Evolutionary conservation across 1,284 basidiomycete species (phyloP).

Genomic region (Psilocybe mexicana): DNA sequence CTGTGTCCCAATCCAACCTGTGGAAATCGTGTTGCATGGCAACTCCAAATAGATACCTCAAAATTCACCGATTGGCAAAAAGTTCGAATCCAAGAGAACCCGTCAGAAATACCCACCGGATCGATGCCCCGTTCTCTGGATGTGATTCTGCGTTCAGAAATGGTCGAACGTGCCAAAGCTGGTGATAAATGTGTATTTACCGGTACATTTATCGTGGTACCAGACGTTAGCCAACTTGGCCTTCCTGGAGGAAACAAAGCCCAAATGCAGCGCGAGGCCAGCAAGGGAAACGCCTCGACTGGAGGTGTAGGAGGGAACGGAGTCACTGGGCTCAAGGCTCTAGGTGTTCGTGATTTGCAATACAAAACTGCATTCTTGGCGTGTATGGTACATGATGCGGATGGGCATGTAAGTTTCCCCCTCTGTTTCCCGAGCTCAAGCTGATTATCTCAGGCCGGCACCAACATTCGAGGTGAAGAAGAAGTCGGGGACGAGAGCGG

Average conservation of each 20-base stretch:
- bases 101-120: constrained; percentile 98
- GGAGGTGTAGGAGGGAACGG: constrained; percentile 82
- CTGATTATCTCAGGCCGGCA: constrained; percentile 55
- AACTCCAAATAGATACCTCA: constrained; percentile 93
- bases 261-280: constrained; percentile 88
- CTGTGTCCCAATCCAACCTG: constrained; percentile 94
- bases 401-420: constrained; percentile 68
- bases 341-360: constrained; percentile 94
- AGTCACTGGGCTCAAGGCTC: constrained; percentile 90
- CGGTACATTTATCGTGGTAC: constrained; percentile 97
- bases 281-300: constrained; percentile 60
- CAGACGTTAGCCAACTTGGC: constrained; percentile 96
- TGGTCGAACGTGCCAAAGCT: constrained; percentile 97
- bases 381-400: constrained; percentile 94
- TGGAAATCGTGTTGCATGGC: constrained; percentile 89
- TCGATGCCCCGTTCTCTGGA: constrained; percentile 97
- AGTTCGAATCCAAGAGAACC: constrained; percentile 98
- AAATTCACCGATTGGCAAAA: constrained; percentile 99
- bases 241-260: constrained; percentile 93
- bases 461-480: constrained; percentile 86
- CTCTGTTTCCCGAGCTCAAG: constrained; percentile 1
- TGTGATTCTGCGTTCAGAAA: constrained; percentile 92
- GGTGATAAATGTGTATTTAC: constrained; percentile 99
- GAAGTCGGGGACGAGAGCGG: constrained; percentile 76
- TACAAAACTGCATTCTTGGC: constrained; percentile 99